Percentiles rank a stretch among this genome's conserved stretches.
These are phyloP conservation scores for Tuber borchii DNA, from an alignment of 495 filamentous ascomycete species.

Conservation along the genomic window DNA sequence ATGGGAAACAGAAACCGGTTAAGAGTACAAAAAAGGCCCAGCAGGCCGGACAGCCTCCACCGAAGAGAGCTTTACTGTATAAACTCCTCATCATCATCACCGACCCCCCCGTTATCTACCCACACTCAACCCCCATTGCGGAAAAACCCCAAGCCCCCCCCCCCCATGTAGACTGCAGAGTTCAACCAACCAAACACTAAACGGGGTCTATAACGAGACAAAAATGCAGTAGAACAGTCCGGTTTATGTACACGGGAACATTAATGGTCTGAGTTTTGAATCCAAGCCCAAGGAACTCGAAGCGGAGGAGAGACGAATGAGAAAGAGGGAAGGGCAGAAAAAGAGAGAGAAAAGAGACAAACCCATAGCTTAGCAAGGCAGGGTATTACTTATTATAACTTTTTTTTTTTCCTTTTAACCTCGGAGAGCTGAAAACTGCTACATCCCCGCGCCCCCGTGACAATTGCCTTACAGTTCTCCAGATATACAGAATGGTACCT, in stretches of 20 bases:
- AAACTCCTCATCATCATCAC: not conserved
- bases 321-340: not conserved
- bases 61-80: not conserved
- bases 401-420: not conserved
- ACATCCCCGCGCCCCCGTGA: conserved; percentile 1
- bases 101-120: not conserved
- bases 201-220: not conserved
- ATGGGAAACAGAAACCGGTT: not conserved
- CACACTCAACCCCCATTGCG: not conserved
- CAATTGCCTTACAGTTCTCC: not conserved
- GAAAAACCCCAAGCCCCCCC: not conserved
- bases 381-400: conserved; percentile 1
- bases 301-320: not conserved
- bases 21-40: not conserved
- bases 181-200: not conserved
- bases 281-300: not conserved
- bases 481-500: conserved; percentile 3
- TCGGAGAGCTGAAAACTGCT: conserved; percentile 1
- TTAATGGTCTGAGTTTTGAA: not conserved
- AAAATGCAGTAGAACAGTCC: not conserved
- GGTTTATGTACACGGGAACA: not conserved
- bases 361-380: not conserved
- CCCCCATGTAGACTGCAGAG: not conserved
- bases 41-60: not conserved
- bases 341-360: not conserved